Evolutionary conservation across 441 rosid genomes (phyloP).

Genomic region (Brassica hybrid): DNA sequence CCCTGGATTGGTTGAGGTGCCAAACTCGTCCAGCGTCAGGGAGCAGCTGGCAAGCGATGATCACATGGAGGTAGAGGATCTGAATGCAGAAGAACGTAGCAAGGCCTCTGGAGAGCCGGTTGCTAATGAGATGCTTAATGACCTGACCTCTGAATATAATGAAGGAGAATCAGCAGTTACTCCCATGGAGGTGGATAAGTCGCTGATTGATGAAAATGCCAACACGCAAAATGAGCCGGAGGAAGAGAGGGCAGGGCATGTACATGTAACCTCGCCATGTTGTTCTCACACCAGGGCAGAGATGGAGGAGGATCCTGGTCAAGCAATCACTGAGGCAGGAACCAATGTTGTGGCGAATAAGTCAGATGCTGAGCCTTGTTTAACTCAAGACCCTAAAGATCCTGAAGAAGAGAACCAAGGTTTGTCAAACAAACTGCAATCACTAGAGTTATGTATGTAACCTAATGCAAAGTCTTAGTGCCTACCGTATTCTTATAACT

Average conservation of each 20-base stretch:
- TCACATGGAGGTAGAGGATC: conserved; percentile 70
- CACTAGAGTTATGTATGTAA: not conserved
- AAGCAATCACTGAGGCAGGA: conserved; percentile 45
- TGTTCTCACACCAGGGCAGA: conserved; percentile 51
- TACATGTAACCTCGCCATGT: conserved; percentile 52
- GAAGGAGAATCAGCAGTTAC: conserved; percentile 42
- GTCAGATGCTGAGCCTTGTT: conserved; percentile 51
- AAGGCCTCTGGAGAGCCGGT: conserved; percentile 46
- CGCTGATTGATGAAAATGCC: conserved; percentile 42
- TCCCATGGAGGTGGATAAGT: conserved; percentile 42
- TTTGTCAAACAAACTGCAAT: conserved; percentile 43
- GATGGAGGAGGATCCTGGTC: conserved; percentile 48
- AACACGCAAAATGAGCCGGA: conserved; percentile 43
- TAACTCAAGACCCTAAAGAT: conserved; percentile 42
- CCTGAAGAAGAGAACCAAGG: conserved; percentile 63
- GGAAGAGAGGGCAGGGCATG: conserved; percentile 48
- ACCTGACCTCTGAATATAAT: conserved; percentile 45
- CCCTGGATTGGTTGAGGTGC: conserved; percentile 83
- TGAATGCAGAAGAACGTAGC: conserved; percentile 47
- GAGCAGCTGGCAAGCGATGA: conserved; percentile 67
- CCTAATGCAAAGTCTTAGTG: conserved; percentile 20
- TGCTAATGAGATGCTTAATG: conserved; percentile 41
- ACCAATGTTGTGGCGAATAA: conserved; percentile 36
- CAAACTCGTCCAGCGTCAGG: conserved; percentile 70
- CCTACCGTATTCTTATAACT: not conserved